Base-by-base conservation (phyloP, 805 yeast species). In the Zygotorulaspora danielsina region DNA sequence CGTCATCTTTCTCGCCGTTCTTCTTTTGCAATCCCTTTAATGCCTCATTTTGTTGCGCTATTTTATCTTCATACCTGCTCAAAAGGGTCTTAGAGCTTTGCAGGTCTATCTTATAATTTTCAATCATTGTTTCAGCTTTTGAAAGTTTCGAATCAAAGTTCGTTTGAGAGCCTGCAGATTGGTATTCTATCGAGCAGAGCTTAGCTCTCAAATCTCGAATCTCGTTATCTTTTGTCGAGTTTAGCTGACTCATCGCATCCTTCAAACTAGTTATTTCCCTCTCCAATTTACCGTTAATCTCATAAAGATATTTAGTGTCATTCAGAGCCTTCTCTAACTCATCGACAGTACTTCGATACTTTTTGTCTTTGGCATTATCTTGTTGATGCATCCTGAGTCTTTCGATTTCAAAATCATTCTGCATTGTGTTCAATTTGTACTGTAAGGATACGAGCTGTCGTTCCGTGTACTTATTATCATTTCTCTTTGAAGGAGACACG, bases 141-240 rank as follows among this genome's bases (percentile, higher is more conserved):
- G 56, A 34, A 3, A 45, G 12, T 15, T 50, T 33, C 2, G 56
- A 48, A 6, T 57, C 54, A 38, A 64, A 57, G 21, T 69, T 65
- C 2, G 68, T 55, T 12, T 63, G 53, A 32, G 71, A 49, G 29
- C 63, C 62, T 15, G 70, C 67, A 19, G 67, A 36, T 49, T 64
- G 47, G 41, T 59, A 30, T 36, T 61, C 57, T 32, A 40, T 47
- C 2, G 35, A 28, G 5, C 52, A 50, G 34, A 66, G 51, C 31
- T 71, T 66, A 1, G 66, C 52, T 13, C 63, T 54, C 36, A 73
- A 53, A 25, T 64, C 59, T 19, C 67, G 64, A 24, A 67, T 36
- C 49, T 61, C 44, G 40, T 53, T 19, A 36, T 59, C 57, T 28
- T 48, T 51, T 6, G 33, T 39, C 2, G 10, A 59, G 36, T 52